Percentiles rank a stretch among this genome's conserved stretches.
These are phyloP conservation scores for Sugiyamaella neomexicana DNA, from an alignment of 1,139 yeast species.

Conservation along the genomic window DNA sequence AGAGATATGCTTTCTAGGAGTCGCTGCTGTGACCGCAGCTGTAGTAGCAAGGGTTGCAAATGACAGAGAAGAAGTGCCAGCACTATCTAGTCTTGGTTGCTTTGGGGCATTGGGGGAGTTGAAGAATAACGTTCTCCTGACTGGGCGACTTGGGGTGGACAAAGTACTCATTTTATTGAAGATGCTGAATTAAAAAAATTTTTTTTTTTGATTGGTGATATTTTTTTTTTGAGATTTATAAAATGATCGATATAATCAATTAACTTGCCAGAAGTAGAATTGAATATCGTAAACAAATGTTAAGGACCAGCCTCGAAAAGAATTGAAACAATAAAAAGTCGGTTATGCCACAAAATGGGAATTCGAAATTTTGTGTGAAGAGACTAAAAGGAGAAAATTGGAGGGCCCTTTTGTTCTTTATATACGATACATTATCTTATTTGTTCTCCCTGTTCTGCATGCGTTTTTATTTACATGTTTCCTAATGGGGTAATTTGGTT, in stretches of 20 bases:
- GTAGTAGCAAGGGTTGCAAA: neutral
- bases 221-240: neutral
- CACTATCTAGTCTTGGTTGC: slow-evolving; percentile 26
- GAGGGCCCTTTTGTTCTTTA: neutral
- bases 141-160: slow-evolving; percentile 33
- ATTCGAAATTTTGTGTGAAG: slow-evolving; percentile 3
- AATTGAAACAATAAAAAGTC: slow-evolving; percentile 7
- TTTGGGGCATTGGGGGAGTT: slow-evolving; percentile 29
- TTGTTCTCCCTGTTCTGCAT: neutral
- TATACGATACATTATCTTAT: neutral
- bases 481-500: slow-evolving; percentile 18
- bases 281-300: slow-evolving; percentile 15
- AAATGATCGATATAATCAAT: slow-evolving; percentile 12
- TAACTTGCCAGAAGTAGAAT: slow-evolving; percentile 23
- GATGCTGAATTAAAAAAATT: neutral
- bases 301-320: slow-evolving; percentile 32
- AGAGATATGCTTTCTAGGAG: slow-evolving; percentile 25
- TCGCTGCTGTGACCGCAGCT: neutral
- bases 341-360: slow-evolving; percentile 2
- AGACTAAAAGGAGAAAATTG: slow-evolving; percentile 8
- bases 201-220: slow-evolving; percentile 16
- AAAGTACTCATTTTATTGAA: slow-evolving; percentile 27
- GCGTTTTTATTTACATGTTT: slow-evolving; percentile 17
- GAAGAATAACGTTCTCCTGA: slow-evolving; percentile 30
- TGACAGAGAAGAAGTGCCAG: slow-evolving; percentile 17